A percentile compares a stretch with the other conserved stretches of the same genome.
Evolutionary conservation across 495 filamentous ascomycete genomes (phyloP).

Genomic region (Evansstolkia leycettana): DNA sequence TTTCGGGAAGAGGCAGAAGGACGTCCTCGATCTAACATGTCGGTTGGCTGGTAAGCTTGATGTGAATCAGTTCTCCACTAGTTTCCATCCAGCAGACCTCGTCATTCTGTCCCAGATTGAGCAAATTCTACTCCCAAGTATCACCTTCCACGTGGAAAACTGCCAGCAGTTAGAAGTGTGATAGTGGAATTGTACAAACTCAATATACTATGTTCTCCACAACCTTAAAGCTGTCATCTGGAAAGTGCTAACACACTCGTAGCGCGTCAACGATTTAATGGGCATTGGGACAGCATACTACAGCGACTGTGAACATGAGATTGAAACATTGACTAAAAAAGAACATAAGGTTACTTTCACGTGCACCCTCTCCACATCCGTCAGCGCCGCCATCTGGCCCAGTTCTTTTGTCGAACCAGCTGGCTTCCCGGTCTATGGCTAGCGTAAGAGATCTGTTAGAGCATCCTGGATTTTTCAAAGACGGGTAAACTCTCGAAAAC

Average conservation of each 20-base stretch:
- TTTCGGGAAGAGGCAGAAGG: conserved; percentile 32
- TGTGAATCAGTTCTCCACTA: conserved; percentile 25
- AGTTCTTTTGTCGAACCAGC: conserved; percentile 2
- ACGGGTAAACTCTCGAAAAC: conserved; percentile 4
- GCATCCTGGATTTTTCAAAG: conserved; percentile 6
- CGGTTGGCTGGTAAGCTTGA: conserved; percentile 41
- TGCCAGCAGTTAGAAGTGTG: conserved; percentile 9
- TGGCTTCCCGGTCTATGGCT: conserved; percentile 4
- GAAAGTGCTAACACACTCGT: conserved; percentile 40
- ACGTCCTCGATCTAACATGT: conserved; percentile 36
- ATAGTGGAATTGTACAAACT: conserved; percentile 43
- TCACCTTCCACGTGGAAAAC: conserved; percentile 5
- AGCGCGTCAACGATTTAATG: conserved; percentile 28
- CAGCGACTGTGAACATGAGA: conserved; percentile 49
- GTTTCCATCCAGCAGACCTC: conserved; percentile 38
- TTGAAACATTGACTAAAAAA: conserved; percentile 35
- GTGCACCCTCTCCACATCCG: conserved; percentile 40
- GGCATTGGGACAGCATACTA: conserved; percentile 56
- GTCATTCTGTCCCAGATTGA: conserved; percentile 39
- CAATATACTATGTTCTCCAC: conserved; percentile 27
- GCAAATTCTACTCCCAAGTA: conserved; percentile 33
- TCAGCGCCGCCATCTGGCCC: conserved; percentile 2
- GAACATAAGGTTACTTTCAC: conserved; percentile 46
- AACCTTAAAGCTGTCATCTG: conserved; percentile 3
- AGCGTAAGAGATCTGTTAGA: conserved; percentile 2